Conservation (phyloP, 1,284 basidiomycete species). For the Hortiboletus rubellus region DNA sequence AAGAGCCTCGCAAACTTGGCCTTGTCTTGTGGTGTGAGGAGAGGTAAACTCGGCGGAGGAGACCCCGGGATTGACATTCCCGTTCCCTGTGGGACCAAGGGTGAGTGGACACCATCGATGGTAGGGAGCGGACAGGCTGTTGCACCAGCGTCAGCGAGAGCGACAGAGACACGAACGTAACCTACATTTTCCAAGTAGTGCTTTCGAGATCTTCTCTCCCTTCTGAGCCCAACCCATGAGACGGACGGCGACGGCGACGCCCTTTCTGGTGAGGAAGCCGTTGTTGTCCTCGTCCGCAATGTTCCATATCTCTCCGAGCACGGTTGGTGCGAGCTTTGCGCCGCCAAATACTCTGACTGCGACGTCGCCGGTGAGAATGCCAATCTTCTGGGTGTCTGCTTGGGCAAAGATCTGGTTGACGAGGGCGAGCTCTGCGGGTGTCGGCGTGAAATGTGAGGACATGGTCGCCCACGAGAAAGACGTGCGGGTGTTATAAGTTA, state of each 20-base stretch:
- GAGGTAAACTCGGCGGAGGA: constrained; percentile 60
- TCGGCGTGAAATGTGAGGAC: constrained; percentile 63
- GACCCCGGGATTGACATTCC: constrained; percentile 57
- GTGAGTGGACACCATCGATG: constrained; percentile 70
- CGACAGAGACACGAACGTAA: constrained; percentile 14
- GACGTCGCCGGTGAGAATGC: constrained; percentile 81
- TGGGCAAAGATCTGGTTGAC: constrained; percentile 69
- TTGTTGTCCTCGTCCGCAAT: constrained; percentile 92
- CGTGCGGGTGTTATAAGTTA: constrained; percentile 24
- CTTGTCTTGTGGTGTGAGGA: constrained; percentile 76
- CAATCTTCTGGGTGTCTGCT: constrained; percentile 73
- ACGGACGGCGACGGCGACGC: constrained; percentile 83
- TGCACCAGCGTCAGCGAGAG: constrained; percentile 10
- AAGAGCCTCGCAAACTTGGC: constrained; percentile 84
- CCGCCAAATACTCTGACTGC: constrained; percentile 81
- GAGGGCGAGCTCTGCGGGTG: constrained; percentile 64
- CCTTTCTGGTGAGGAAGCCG: constrained; percentile 85
- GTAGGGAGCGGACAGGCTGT: constrained; percentile 80
- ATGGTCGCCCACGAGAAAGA: constrained; percentile 39
- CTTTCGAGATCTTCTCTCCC: constrained; percentile 68
- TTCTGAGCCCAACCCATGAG: constrained; percentile 93
- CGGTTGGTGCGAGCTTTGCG: constrained; percentile 72
- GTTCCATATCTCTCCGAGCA: constrained; percentile 92
- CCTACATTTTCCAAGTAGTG: constrained; percentile 65
- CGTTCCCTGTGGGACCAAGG: constrained; percentile 48